phyloP scores from a whole-genome alignment of 306 rosid species.

The Psophocarpus tetragonolobus region DNA sequence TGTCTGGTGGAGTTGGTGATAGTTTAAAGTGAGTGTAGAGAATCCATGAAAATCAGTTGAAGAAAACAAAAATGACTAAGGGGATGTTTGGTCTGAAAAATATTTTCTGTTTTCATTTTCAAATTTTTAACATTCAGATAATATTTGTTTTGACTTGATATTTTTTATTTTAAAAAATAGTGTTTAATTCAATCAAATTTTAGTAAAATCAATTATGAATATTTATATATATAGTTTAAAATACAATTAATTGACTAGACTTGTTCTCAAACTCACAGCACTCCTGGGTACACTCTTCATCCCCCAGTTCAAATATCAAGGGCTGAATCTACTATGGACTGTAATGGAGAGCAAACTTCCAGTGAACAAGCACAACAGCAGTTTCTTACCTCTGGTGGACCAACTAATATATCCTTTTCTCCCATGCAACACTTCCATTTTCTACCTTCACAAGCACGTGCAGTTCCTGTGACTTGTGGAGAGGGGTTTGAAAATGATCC shows the following conservation, averaged over 20 bases:
- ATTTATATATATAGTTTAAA: no score
- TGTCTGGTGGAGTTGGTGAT: not conserved
- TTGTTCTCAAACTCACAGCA: slow-evolving; percentile 46
- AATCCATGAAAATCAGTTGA: not conserved
- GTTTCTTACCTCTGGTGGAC: slow-evolving; percentile 54
- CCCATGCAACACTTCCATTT: slow-evolving; percentile 46
- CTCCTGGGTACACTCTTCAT: slow-evolving; percentile 59
- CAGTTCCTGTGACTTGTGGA: slow-evolving; percentile 38
- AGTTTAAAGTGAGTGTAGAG: not conserved
- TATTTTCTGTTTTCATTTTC: no score
- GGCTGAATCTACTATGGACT: slow-evolving; percentile 42
- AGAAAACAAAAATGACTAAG: not conserved
- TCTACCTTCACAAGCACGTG: slow-evolving; percentile 49
- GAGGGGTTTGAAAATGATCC: slow-evolving; percentile 50
- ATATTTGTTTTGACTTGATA: no score
- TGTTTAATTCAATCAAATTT: no score
- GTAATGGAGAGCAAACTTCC: slow-evolving; percentile 50
- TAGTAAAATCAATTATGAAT: no score
- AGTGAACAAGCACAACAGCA: slow-evolving; percentile 46
- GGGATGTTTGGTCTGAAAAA: no score
- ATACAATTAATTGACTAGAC: not conserved
- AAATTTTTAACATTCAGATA: no score
- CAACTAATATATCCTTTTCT: slow-evolving; percentile 50
- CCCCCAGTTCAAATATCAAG: slow-evolving; percentile 53
- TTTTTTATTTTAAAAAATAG: no score